Percentiles rank a stretch among this genome's conserved stretches.
Evolutionary conservation across 495 filamentous ascomycete species (phyloP).

Genomic region (Trichoderma parareesei): DNA sequence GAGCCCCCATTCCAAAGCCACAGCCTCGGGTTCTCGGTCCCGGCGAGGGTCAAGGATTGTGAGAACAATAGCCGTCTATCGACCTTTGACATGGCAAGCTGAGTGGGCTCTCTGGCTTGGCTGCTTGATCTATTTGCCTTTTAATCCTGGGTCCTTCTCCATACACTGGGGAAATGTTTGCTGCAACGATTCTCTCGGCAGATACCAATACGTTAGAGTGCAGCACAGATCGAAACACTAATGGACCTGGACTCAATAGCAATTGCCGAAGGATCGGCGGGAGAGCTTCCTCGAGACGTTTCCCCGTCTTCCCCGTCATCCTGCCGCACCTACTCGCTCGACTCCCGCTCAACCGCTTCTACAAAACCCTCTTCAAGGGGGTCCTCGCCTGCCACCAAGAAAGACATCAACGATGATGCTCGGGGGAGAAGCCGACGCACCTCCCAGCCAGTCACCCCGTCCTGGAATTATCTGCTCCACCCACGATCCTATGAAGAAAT

Average conservation of each 20-base stretch:
- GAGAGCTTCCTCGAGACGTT: background rate
- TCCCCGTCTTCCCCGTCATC: background rate
- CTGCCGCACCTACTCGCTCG: background rate
- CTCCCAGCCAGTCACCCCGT: background rate
- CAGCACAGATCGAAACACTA: background rate
- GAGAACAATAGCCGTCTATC: background rate
- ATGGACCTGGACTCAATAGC: background rate
- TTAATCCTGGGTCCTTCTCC: background rate
- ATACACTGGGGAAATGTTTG: background rate
- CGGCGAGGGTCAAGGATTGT: background rate
- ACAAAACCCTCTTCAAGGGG: background rate
- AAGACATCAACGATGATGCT: background rate
- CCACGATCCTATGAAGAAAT: conserved; percentile 30
- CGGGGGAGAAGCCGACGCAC: background rate
- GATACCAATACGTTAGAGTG: background rate
- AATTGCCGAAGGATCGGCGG: background rate
- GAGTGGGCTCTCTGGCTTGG: background rate
- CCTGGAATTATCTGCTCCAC: conserved; percentile 16
- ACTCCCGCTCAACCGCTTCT: background rate
- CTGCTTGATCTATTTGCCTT: background rate
- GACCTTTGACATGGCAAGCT: background rate
- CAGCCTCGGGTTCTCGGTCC: background rate
- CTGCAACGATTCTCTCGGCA: background rate
- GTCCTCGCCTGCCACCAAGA: background rate
- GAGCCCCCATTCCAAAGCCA: background rate